Evolutionary conservation across 208 protist genomes (phyloP).

Genomic region (Wallacemonas sp.): DNA sequence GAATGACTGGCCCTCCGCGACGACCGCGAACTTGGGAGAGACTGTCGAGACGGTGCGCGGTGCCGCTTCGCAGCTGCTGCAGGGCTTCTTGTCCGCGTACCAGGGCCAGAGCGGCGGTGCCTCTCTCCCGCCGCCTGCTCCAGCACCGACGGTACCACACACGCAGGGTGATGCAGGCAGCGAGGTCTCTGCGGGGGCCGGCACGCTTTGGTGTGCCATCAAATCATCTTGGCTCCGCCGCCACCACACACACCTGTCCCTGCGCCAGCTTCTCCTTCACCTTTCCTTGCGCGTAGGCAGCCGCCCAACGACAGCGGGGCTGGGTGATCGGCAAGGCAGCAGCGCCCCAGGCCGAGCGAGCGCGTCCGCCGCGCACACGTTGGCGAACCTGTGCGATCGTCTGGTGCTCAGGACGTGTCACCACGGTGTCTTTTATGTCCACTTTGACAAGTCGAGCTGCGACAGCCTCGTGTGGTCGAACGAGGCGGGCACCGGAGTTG

Average conservation of each 20-base stretch:
- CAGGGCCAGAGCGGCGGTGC: neutral
- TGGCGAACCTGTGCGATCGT: constrained; percentile 59
- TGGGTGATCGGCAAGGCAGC: neutral
- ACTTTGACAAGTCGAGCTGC: constrained; percentile 75
- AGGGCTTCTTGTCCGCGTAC: neutral
- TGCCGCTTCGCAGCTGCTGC: constrained; percentile 1
- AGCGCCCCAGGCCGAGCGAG: neutral
- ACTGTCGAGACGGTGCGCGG: too few relatives aligned
- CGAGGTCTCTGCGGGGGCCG: too few relatives aligned
- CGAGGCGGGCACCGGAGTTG: constrained; percentile 50
- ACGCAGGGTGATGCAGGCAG: neutral
- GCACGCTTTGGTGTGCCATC: constrained; percentile 41
- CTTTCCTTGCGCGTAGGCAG: constrained; percentile 28
- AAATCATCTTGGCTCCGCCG: constrained; percentile 70
- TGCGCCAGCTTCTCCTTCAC: constrained; percentile 57
- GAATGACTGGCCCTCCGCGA: too few relatives aligned
- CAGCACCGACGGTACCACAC: too few relatives aligned
- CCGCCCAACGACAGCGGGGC: too few relatives aligned
- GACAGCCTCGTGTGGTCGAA: constrained; percentile 83
- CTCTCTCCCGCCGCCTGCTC: too few relatives aligned
- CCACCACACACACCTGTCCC: constrained; percentile 64
- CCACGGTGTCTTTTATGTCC: constrained; percentile 50
- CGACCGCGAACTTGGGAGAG: too few relatives aligned
- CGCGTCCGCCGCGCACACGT: neutral
- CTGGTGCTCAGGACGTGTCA: constrained; percentile 64